phyloP scores from a whole-genome alignment of 2,329 filamentous ascomycete species.

The Aspergillus bombycis region DNA sequence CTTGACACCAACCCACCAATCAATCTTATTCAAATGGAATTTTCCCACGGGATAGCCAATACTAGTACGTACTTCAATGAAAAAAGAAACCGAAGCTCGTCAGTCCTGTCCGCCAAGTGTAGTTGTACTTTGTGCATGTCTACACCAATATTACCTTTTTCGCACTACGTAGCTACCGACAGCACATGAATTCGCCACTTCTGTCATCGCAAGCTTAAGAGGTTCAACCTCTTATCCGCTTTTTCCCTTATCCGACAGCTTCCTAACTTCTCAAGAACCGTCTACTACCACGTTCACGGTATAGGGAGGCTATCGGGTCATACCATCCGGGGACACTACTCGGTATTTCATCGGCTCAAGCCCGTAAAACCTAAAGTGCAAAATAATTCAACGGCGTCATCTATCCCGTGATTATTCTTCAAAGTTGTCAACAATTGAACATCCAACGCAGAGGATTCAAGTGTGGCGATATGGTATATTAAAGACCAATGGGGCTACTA shows the following conservation, averaged over 20 bases:
- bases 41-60: background rate
- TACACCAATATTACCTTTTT: background rate
- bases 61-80: background rate
- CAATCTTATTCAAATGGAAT: background rate
- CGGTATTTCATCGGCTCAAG: background rate
- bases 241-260: background rate
- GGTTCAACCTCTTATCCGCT: background rate
- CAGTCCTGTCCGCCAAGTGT: background rate
- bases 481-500: background rate
- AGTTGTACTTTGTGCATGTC: background rate
- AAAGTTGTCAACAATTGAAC: too few species aligned
- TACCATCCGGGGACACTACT: background rate
- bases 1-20: background rate
- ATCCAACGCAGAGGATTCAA: background rate
- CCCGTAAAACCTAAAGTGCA: background rate
- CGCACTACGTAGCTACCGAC: background rate
- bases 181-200: slow-evolving; percentile 5
- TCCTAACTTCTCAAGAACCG: background rate
- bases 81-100: background rate
- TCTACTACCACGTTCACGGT: background rate
- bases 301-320: background rate
- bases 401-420: background rate
- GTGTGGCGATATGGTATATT: background rate
- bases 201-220: slow-evolving; percentile 5
- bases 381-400: background rate